A percentile compares a stretch with the other conserved stretches of the same genome.
Evolutionary conservation across 1,284 basidiomycete species (phyloP).

Genomic region (Austroboletus rostrupii): DNA sequence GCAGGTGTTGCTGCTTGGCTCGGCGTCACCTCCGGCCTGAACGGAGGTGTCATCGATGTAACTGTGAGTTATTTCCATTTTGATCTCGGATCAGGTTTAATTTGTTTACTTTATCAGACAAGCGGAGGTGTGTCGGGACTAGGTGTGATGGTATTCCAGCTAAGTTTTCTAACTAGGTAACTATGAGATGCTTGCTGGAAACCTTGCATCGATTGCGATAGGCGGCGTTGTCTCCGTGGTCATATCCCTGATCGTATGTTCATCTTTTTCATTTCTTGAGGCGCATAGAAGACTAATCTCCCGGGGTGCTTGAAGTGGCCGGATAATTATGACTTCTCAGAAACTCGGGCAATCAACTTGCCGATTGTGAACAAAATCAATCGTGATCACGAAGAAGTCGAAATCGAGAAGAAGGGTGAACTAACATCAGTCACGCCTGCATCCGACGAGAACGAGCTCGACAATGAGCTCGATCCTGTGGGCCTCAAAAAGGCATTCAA

Average conservation of each 20-base stretch:
- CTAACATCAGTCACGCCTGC: conserved; percentile 31
- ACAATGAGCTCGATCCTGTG: conserved; percentile 56
- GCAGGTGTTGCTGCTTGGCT: conserved; percentile 80
- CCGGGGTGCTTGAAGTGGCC: conserved; percentile 53
- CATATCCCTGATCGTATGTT: conserved; percentile 45
- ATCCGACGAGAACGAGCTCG: conserved; percentile 32
- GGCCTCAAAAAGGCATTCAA: conserved; percentile 68
- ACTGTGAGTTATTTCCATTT: conserved; percentile 35
- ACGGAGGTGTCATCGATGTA: conserved; percentile 72
- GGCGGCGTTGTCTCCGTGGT: conserved; percentile 73
- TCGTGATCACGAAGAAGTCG: conserved; percentile 23
- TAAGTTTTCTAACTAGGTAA: conserved; percentile 44
- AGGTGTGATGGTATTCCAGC: not conserved
- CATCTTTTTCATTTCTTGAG: not conserved
- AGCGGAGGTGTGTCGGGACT: conserved; percentile 39
- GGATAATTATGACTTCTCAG: conserved; percentile 75
- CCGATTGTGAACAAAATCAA: conserved; percentile 22
- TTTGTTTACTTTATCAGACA: conserved; percentile 33
- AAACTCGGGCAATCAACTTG: conserved; percentile 72
- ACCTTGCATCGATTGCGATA: conserved; percentile 80
- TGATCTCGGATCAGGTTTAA: not conserved
- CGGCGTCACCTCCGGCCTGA: conserved; percentile 71
- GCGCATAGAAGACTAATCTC: not conserved
- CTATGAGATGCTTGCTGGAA: conserved; percentile 83
- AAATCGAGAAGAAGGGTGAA: conserved; percentile 40